phyloP scores from a whole-genome alignment of 192 early-diverging fungal genomes.

The Linderina pennispora region DNA sequence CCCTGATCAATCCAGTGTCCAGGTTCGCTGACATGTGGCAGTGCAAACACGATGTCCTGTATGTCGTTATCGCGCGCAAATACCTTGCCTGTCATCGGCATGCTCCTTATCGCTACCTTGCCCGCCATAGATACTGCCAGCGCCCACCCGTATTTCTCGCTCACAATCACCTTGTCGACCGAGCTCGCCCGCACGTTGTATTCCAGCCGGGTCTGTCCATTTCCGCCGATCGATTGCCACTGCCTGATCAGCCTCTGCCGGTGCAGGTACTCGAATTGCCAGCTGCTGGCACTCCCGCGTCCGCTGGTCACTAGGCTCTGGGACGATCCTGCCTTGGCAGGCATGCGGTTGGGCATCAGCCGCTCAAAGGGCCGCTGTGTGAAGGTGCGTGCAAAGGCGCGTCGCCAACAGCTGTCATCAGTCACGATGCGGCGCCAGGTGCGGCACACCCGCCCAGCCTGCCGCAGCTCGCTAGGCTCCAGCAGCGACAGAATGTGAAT shows the following conservation, averaged over 20 bases:
- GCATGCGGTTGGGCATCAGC: conserved; percentile 5
- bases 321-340: background rate
- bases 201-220: conserved; percentile 4
- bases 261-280: conserved; percentile 15
- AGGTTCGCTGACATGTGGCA: background rate
- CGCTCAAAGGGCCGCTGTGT: conserved; percentile 12
- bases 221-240: conserved; percentile 5
- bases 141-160: conserved; percentile 24
- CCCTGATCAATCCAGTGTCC: background rate
- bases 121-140: conserved; percentile 12
- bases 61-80: conserved; percentile 19
- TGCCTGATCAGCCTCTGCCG: conserved; percentile 6
- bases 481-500: conserved; percentile 12
- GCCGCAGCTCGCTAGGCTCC: conserved; percentile 9
- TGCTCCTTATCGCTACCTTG: conserved; percentile 1
- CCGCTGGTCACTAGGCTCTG: background rate
- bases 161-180: conserved; percentile 18
- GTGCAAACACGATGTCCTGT: conserved; percentile 11
- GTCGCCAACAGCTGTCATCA: conserved; percentile 32
- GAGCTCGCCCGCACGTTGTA: conserved; percentile 10
- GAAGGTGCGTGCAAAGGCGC: conserved; percentile 9
- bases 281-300: background rate
- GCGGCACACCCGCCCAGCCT: conserved; percentile 12
- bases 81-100: conserved; percentile 11
- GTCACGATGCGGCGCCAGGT: conserved; percentile 15